phyloP scores from a whole-genome alignment of 129 eudicot genomes.

The Centella asiatica region DNA sequence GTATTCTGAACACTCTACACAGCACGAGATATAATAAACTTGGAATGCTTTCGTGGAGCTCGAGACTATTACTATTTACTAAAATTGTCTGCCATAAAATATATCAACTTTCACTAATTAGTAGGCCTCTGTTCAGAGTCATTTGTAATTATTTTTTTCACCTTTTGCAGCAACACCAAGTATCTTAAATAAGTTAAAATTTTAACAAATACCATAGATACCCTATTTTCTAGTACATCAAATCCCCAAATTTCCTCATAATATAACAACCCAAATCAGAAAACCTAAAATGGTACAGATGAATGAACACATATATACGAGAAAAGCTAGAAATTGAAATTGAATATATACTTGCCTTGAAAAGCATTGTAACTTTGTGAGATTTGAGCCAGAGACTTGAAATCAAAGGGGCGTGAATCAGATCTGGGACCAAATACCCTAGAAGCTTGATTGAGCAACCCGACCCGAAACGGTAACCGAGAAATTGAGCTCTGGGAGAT shows the following conservation, averaged over 20 bases:
- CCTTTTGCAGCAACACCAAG: not conserved
- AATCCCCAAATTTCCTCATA: no score
- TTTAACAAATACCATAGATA: not conserved
- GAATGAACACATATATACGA: not conserved
- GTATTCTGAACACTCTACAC: not conserved
- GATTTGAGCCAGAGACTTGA: constrained; percentile 3
- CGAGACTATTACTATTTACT: no score
- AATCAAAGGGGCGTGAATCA: not conserved
- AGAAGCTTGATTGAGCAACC: constrained; percentile 9
- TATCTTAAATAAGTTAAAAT: not conserved
- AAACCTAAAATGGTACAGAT: not conserved
- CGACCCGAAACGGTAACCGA: constrained; percentile 4
- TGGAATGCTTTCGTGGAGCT: not conserved
- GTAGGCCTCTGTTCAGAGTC: no score
- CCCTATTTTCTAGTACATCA: not conserved
- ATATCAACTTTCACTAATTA: no score
- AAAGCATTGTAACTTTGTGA: not conserved
- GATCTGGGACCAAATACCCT: constrained; percentile 1
- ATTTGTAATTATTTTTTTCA: no score
- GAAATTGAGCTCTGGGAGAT: constrained; percentile 1
- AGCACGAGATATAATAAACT: not conserved
- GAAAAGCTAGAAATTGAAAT: not conserved
- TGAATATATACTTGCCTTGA: not conserved
- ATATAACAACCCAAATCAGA: not conserved
- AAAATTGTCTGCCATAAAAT: no score